phyloP scores from a whole-genome alignment of 2,329 filamentous ascomycete species.

The Ophiostoma triangulosporum region DNA sequence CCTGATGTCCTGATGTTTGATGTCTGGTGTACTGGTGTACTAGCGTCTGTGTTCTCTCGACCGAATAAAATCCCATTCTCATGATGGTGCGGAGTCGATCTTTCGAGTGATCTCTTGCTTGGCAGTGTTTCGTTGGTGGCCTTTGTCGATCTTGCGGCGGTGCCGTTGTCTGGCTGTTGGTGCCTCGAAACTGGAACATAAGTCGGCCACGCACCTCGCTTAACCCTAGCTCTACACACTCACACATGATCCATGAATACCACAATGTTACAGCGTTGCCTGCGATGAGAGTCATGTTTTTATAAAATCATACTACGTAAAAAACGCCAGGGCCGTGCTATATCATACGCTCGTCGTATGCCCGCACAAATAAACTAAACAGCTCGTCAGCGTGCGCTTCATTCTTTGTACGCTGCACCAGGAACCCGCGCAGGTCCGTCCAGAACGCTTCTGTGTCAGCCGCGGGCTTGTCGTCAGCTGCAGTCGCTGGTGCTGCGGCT shows the following conservation, averaged over 20 bases:
- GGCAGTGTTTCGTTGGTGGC: neutral
- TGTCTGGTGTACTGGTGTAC: neutral
- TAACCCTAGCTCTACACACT: neutral
- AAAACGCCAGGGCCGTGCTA: too few relatives aligned
- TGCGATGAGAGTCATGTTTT: neutral
- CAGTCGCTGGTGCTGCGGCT: conserved; percentile 26
- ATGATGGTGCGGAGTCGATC: neutral
- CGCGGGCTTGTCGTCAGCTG: neutral
- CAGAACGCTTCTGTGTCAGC: conserved; percentile 62
- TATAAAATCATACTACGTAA: neutral
- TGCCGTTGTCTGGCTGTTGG: neutral
- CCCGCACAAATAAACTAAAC: conserved; percentile 52
- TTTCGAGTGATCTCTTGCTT: too few relatives aligned
- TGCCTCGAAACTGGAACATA: neutral
- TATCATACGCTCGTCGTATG: conserved; percentile 42
- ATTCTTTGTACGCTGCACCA: conserved; percentile 67
- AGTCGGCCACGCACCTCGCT: neutral
- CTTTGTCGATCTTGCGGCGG: neutral
- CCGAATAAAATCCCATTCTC: neutral
- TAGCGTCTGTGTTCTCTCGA: neutral
- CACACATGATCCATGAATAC: neutral
- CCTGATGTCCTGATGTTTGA: neutral
- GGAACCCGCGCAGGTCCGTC: conserved; percentile 68
- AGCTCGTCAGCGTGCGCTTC: conserved; percentile 50
- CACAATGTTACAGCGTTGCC: neutral